Conservation (phyloP, 2,329 filamentous ascomycete genomes). For the Falciphora oryzae region DNA sequence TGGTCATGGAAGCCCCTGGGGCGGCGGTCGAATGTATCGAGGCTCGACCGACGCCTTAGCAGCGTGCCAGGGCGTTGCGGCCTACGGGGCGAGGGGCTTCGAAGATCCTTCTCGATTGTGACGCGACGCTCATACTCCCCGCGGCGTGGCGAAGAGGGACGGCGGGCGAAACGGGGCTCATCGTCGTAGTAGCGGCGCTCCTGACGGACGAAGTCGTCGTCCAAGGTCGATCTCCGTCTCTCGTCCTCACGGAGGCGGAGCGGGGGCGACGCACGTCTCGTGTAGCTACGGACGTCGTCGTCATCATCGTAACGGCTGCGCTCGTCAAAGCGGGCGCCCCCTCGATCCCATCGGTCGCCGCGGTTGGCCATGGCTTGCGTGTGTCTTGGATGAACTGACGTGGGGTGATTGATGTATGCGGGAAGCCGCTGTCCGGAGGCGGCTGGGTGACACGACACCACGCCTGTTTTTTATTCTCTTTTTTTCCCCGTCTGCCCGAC, state of each 20-base stretch:
- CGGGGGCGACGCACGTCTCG: conserved; percentile 18
- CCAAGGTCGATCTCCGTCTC: conserved; percentile 24
- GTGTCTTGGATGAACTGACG: not conserved
- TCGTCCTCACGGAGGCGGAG: conserved; percentile 41
- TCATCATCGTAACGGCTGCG: conserved; percentile 47
- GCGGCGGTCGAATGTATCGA: conserved; percentile 83
- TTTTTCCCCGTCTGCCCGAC: not conserved
- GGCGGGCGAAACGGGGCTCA: conserved; percentile 33
- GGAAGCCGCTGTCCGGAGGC: not conserved
- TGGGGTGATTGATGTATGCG: not conserved
- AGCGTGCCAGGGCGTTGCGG: conserved; percentile 58
- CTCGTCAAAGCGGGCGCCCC: conserved; percentile 20
- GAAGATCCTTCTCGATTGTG: conserved; percentile 47
- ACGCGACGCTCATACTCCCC: conserved; percentile 52
- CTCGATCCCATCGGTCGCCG: conserved; percentile 46
- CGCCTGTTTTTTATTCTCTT: no score
- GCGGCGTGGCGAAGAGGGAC: conserved; percentile 30
- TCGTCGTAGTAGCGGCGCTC: conserved; percentile 52
- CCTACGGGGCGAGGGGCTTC: conserved; percentile 44
- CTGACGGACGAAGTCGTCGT: conserved; percentile 37
- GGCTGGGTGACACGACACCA: not conserved
- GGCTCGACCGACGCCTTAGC: conserved; percentile 75
- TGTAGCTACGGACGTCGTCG: conserved; percentile 35
- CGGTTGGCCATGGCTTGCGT: conserved; percentile 21
- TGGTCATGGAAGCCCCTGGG: conserved; percentile 48